Evolutionary conservation across 345 rosid species (phyloP).

Genomic region (Populus nigra): DNA sequence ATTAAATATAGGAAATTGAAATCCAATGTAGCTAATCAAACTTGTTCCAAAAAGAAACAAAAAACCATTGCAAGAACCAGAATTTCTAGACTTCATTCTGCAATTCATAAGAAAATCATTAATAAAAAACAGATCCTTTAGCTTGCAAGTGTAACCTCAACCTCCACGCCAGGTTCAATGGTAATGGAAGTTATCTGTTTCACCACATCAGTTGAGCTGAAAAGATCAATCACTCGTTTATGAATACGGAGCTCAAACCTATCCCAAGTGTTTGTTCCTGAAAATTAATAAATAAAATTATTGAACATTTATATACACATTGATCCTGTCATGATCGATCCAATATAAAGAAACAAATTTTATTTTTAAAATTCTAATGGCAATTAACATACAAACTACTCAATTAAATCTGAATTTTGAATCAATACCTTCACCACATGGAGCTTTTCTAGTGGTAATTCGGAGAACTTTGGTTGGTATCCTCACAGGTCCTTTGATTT

Average conservation of each 20-base stretch:
- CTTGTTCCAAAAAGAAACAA: background rate
- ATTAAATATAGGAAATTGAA: background rate
- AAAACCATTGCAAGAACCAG: too few species aligned
- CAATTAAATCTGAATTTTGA: background rate
- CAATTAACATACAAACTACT: background rate
- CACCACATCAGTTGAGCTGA: constrained; percentile 47
- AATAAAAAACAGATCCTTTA: background rate
- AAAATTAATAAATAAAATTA: background rate
- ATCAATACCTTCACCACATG: constrained; percentile 1
- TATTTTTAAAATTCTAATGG: too few species aligned
- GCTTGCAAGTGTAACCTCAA: constrained; percentile 52
- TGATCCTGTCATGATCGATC: background rate
- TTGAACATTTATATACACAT: background rate
- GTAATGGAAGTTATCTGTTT: constrained; percentile 57
- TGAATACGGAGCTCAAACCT: constrained; percentile 49
- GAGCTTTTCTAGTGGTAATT: background rate
- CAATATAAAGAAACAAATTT: too few species aligned
- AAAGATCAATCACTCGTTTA: constrained; percentile 46
- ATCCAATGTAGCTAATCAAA: background rate
- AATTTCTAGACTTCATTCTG: background rate
- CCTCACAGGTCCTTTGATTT: background rate
- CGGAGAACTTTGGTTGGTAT: background rate
- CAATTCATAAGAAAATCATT: background rate
- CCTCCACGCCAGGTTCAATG: constrained; percentile 53
- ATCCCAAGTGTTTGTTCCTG: constrained; percentile 55